phyloP scores from a whole-genome alignment of 305 asterid genomes.

The Solanum aculeatissimum region DNA sequence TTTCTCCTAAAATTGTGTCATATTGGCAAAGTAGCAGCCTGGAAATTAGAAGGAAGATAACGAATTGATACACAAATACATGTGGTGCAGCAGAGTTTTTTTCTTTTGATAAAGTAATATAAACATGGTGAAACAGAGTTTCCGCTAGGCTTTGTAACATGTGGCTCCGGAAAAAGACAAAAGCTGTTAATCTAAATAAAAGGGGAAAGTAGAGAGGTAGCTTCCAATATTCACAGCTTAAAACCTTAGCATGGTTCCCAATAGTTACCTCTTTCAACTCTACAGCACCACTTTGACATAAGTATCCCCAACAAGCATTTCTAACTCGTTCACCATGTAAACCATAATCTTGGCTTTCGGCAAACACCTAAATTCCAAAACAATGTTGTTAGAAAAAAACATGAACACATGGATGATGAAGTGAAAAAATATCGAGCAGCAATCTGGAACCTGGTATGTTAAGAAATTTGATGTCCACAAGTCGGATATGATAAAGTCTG shows the following conservation, averaged over 20 bases:
- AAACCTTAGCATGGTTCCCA: background rate
- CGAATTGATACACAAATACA: background rate
- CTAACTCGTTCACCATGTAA: slow-evolving; percentile 93
- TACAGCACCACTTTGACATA: slow-evolving; percentile 92
- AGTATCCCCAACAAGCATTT: slow-evolving; percentile 99
- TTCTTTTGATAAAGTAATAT: background rate
- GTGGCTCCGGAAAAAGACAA: background rate
- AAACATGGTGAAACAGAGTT: background rate
- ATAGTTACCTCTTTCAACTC: slow-evolving; percentile 80
- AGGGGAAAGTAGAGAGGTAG: background rate
- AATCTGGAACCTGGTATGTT: slow-evolving; percentile 71
- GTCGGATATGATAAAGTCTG: slow-evolving; percentile 87
- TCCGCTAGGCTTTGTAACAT: background rate
- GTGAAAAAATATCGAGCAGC: background rate
- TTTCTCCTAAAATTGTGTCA: background rate
- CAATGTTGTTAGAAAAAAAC: background rate
- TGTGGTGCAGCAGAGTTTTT: background rate
- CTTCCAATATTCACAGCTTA: background rate
- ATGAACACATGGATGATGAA: background rate
- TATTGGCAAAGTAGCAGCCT: background rate
- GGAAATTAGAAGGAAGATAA: background rate
- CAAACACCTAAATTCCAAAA: slow-evolving; percentile 57
- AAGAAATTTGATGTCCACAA: slow-evolving; percentile 93
- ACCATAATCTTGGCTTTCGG: slow-evolving; percentile 98
- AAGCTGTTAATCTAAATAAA: background rate